These are phyloP conservation scores for Wickerhamiella kazuoi DNA, from an alignment of 805 yeast species.

Conservation along the genomic window DNA sequence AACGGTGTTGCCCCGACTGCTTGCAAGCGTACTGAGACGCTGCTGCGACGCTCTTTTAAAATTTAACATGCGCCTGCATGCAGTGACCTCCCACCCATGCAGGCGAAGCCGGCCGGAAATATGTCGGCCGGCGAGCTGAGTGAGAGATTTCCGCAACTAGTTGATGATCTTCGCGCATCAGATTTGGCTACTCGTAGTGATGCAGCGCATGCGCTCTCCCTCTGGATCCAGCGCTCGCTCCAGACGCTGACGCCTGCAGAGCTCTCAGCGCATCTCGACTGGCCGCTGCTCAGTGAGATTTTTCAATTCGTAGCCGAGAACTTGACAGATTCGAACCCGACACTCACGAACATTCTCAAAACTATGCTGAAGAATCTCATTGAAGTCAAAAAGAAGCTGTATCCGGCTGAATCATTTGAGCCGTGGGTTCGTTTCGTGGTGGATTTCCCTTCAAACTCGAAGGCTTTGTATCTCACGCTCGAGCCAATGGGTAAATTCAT, in stretches of 20 bases:
- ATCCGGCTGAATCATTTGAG: conserved; percentile 1
- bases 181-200: neutral
- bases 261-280: neutral
- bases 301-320: conserved; percentile 5
- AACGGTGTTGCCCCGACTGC: no score
- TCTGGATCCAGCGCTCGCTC: neutral
- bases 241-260: neutral
- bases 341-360: conserved; percentile 2
- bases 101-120: neutral
- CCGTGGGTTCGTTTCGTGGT: conserved; percentile 5
- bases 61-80: no score
- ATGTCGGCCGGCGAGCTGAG: neutral
- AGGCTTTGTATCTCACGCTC: conserved; percentile 5
- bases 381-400: neutral
- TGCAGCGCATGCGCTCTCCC: neutral
- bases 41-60: no score
- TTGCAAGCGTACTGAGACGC: no score
- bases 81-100: no score
- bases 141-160: neutral
- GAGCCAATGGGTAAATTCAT: conserved; percentile 6
- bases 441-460: conserved; percentile 5
- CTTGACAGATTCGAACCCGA: conserved; percentile 6
- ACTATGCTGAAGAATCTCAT: conserved; percentile 3
- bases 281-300: neutral
- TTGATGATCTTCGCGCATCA: neutral